Evolutionary conservation across 805 yeast genomes (phyloP), one percentile per base, ranked within the genome.

Genomic region (Zygoascus ofunaensis): DNA sequence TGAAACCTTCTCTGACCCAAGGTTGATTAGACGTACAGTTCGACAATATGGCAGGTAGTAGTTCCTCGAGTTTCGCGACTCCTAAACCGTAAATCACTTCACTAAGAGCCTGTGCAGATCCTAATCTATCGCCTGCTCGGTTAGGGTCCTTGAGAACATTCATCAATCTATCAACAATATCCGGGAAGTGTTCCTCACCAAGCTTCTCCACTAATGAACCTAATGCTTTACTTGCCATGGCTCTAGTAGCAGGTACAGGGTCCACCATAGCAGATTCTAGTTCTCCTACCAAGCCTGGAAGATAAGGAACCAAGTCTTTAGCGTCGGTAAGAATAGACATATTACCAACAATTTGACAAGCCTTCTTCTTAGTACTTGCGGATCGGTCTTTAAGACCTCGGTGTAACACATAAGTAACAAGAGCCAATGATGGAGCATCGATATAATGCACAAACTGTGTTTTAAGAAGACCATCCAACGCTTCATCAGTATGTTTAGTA

Each of bases 271-370:
- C 94, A 36, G 76, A 71, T 62, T 92, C 95, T 48, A 92, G 74
- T 55, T 87, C 96, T 8, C 78, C 72, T 37, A 90, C 81, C 54
- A 92, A 71, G 36, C 79, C 76, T 19, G 79, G 74, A 56, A 92
- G 69, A 64, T 92, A 92, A 21, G 96, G 97, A 42, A 77, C 64
- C 48, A 92, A 71, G 61, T 92, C 98, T 53, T 75, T 77, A 15
- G 86, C 72, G 56, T 90, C 97, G 15, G 94, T 96, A 56, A 92
- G 71, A 60, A 92, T 87, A 1, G 97, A 87, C 97, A 92, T 92
- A 59, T 92, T 92, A 50, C 99, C 99, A 24, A 92, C 97, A 70
- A 92, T 90, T 65, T 92, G 97, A 63, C 97, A 89, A 0, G 97
- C 90, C 62, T 87, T 87, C 61, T 84, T 78, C 69, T 90, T 92